Evolutionary conservation across 371 early-diverging fungal species (phyloP).

Genomic region (Umbelopsis sp.): DNA sequence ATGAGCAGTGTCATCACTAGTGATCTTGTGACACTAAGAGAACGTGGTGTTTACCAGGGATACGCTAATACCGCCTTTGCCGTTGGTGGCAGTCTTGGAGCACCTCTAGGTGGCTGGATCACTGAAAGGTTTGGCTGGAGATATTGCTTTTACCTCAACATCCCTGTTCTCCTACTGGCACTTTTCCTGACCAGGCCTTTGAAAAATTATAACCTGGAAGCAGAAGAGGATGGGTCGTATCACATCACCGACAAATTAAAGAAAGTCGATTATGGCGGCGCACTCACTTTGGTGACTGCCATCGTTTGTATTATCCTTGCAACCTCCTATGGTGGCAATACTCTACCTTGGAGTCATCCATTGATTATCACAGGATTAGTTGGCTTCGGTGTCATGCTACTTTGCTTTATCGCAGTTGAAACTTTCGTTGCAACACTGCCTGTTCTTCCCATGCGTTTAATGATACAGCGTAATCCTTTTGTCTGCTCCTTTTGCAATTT

Average conservation of each 20-base stretch:
- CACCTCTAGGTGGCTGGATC: conserved; percentile 57
- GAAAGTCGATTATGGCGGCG: conserved; percentile 68
- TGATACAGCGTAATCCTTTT: conserved; percentile 32
- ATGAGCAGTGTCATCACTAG: conserved; percentile 49
- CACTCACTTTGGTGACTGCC: conserved; percentile 47
- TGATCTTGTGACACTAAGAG: conserved; percentile 51
- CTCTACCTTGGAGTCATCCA: conserved; percentile 61
- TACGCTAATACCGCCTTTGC: conserved; percentile 50
- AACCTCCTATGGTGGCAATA: conserved; percentile 64
- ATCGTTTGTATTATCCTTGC: conserved; percentile 60
- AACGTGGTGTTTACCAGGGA: conserved; percentile 54
- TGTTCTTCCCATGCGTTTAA: conserved; percentile 52
- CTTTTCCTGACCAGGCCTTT: conserved; percentile 28
- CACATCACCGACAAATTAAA: conserved; percentile 35
- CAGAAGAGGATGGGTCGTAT: conserved; percentile 24
- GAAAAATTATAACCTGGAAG: conserved; percentile 38
- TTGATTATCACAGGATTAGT: conserved; percentile 53
- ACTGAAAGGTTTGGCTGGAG: conserved; percentile 63
- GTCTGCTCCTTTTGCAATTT: conserved; percentile 35
- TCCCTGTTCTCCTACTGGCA: conserved; percentile 65
- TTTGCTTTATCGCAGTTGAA: conserved; percentile 59
- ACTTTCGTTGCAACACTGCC: conserved; percentile 63
- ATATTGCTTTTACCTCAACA: conserved; percentile 79
- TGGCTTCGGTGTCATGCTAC: conserved; percentile 43
- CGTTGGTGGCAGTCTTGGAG: conserved; percentile 28